phyloP scores from a whole-genome alignment of 805 yeast species.

The Kluyveromyces siamensis region DNA sequence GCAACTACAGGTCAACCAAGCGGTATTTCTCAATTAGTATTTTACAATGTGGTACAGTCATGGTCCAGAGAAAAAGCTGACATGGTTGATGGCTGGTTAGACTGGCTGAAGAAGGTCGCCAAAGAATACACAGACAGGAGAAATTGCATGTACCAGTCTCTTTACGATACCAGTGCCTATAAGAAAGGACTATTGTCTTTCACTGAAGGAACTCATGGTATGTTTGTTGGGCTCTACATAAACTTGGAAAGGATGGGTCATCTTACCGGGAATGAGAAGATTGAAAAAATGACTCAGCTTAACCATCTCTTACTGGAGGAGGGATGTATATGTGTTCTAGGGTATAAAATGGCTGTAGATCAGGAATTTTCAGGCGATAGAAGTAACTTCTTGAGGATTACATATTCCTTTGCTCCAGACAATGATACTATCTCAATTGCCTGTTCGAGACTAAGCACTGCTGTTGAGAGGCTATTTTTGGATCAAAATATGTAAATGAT shows the following conservation, averaged over 20 bases:
- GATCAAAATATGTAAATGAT: not conserved
- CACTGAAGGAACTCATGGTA: constrained; percentile 60
- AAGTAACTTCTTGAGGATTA: constrained; percentile 42
- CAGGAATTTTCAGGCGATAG: constrained; percentile 26
- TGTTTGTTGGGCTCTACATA: constrained; percentile 56
- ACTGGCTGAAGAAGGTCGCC: constrained; percentile 59
- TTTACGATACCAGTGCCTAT: constrained; percentile 37
- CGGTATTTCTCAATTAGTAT: constrained; percentile 59
- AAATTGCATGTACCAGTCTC: constrained; percentile 45
- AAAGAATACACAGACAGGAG: constrained; percentile 56
- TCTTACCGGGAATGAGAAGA: constrained; percentile 22
- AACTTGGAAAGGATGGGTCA: constrained; percentile 19
- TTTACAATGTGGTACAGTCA: constrained; percentile 26
- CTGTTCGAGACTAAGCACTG: not conserved
- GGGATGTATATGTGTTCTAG: constrained; percentile 44
- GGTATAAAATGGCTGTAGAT: constrained; percentile 41
- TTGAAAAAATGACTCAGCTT: constrained; percentile 30
- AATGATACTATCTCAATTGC: constrained; percentile 15
- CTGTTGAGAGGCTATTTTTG: not conserved
- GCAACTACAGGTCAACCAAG: constrained; percentile 64
- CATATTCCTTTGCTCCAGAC: constrained; percentile 40
- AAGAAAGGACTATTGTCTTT: constrained; percentile 26
- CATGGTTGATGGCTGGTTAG: constrained; percentile 50
- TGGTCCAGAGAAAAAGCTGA: not conserved
- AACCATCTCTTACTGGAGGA: constrained; percentile 31